Evolutionary conservation across 2,329 filamentous ascomycete species (phyloP), one percentile per base, ranked within the genome.

Genomic region (Fonsecaea monophora): DNA sequence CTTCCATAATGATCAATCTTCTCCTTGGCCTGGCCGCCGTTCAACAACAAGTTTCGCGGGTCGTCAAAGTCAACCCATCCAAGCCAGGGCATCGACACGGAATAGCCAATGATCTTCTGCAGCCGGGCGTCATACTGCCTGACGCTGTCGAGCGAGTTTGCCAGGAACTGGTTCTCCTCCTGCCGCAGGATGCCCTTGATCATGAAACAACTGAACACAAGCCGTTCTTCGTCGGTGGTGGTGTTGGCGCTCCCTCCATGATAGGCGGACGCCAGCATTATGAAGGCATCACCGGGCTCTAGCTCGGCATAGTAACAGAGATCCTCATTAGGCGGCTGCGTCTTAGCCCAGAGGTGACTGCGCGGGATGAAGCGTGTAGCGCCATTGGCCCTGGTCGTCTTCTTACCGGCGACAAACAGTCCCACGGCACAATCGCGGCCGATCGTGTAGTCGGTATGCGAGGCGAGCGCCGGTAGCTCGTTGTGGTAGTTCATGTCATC

Each of bases 261-360:
- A 60, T 75, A 78, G n/a, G 69, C 71, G 8, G 73, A 74, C 3
- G 73, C 72, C 4, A 79, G 70, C 74, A 79, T 77, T 7, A 79
- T 74, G 64, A 79, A 78, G 0, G 70, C 77, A 67, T 79, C 76
- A 0, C 78, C 77, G 9, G 73, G 73, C 10, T 73, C 65, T 21
- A 63, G 53, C 45, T 65, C 63, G n/a, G 66, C 66, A 32, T 68
- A 62, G 34, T 18, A 21, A 38, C 45, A 53, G 40, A 21, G 10
- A 8, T 53, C 30, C 42, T 66, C 61, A 12, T 64, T 54, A 2
- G 66, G 66, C 18, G 62, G 62, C 32, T 59, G 57, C 8, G 18
- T 38, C n/a, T 50, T 62, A n/a, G 35, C 66, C 54, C 55, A 53
- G 7, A 65, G 38, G 30, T 66, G 64, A 32, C 40, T 53, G 18